Percentiles rank a stretch among this genome's conserved stretches.
Conservation (phyloP, 768 basidiomycete genomes). For the Favolaschia claudopus region DNA sequence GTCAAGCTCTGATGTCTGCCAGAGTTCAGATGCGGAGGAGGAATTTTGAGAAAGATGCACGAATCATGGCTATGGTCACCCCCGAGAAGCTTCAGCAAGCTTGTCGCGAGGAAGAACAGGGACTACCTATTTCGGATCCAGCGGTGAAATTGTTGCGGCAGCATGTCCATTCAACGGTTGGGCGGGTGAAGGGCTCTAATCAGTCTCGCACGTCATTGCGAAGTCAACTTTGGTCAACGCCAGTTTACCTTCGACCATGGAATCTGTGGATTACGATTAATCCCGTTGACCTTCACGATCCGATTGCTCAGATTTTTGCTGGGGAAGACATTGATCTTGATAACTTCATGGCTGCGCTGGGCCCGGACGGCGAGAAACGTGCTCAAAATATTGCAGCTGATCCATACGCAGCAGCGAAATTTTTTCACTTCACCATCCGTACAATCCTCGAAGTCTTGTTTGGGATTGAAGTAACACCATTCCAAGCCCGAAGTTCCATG, state of each 20-base stretch:
- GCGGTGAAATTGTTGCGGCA: slow-evolving; percentile 24
- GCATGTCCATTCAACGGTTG: slow-evolving; percentile 25
- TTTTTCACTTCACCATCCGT: slow-evolving; percentile 44
- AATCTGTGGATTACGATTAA: slow-evolving; percentile 52
- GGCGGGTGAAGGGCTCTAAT: slow-evolving; percentile 34
- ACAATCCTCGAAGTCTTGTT: slow-evolving; percentile 41
- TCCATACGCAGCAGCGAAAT: slow-evolving; percentile 47
- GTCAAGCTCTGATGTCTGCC: no score
- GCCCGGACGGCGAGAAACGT: slow-evolving; percentile 30
- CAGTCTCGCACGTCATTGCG: slow-evolving; percentile 23
- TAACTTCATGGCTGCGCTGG: slow-evolving; percentile 29
- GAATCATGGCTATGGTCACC: no score
- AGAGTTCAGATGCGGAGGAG: no score
- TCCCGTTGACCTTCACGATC: slow-evolving; percentile 48
- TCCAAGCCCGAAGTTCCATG: slow-evolving; percentile 32
- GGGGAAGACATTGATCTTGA: slow-evolving; percentile 49
- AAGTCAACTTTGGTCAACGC: slow-evolving; percentile 42
- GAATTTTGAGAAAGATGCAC: no score
- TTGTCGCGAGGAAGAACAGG: slow-evolving; percentile 33
- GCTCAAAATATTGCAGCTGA: slow-evolving; percentile 44
- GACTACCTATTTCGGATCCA: slow-evolving; percentile 27
- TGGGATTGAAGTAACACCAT: slow-evolving; percentile 30
- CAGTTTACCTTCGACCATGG: slow-evolving; percentile 34
- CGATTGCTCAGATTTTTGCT: slow-evolving; percentile 47
- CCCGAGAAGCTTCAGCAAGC: no score